Evolutionary conservation across 495 filamentous ascomycete species (phyloP), one percentile per base, ranked within the genome.

Genomic region (Penicillium odoratum): DNA sequence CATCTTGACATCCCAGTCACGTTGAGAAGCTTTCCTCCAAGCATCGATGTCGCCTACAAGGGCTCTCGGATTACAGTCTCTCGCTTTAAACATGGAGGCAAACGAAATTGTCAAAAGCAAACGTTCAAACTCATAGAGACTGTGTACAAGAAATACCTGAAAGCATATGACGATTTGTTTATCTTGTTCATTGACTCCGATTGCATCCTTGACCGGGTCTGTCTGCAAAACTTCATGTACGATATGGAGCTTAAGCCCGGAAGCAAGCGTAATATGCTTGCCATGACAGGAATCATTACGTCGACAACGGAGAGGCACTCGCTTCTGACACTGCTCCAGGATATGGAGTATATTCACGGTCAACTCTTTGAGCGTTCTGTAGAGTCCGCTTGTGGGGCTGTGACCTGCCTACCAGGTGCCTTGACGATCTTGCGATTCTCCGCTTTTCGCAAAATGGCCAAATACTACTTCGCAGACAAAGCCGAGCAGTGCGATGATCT

Each of bases 171-270:
- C 73, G 89, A 98, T 60, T 77, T 98, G 5, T 98, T 98, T 68
- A 87, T 98, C 38, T 81, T 98, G 30, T 97, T 98, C 77, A 97
- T 98, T 71, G 94, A 98, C 74, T 97, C 93, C 3, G 94, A 98
- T 73, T 98, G 94, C 75, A 96, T 98, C 63, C 78, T 98, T 40
- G 93, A 98, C 75, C 84, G 85, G 53, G 83, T 93, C 28, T 98
- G 94, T 71, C 83, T 98, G 59, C 93, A 97, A 71, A 98, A 98
- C 63, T 97, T 98, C 70, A 91, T 98, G 76, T 98, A 95, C 69
- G 94, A 97, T 67, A 98, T 98, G 94, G 93, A 98, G 70, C 79
- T 98, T 28, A 97, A 94, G 73, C 93, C 94, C 4, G 92, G 93
- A 26, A 96, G 92, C 75, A 86, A 90, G 66, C 84, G 88, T 60